Conservation (phyloP, 1,284 basidiomycete genomes). For the Phaffia rhodozyma region DNA sequence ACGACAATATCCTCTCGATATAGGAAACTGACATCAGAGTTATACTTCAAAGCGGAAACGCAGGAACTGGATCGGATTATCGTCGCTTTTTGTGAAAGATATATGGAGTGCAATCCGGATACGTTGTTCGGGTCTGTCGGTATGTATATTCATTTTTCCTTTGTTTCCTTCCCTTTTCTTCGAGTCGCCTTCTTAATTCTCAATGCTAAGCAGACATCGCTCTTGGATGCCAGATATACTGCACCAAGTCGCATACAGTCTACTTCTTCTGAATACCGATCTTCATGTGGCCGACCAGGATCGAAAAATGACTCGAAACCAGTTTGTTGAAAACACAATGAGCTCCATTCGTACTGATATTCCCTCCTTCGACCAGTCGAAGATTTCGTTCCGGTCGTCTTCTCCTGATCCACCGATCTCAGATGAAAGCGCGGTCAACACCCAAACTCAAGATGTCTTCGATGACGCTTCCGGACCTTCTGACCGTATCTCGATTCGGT, state of each 20-base stretch:
- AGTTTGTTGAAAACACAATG: constrained; percentile 89
- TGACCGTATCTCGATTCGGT: neutral
- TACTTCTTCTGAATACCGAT: constrained; percentile 92
- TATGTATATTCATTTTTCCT: constrained; percentile 36
- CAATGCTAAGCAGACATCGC: constrained; percentile 39
- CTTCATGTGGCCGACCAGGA: constrained; percentile 85
- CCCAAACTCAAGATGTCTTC: constrained; percentile 1
- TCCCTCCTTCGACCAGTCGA: neutral
- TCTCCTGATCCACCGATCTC: constrained; percentile 1
- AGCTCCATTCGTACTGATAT: constrained; percentile 54
- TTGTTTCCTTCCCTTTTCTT: constrained; percentile 16
- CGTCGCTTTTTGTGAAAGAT: constrained; percentile 75
- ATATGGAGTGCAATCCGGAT: constrained; percentile 77
- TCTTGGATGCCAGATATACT: constrained; percentile 43
- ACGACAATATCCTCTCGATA: neutral
- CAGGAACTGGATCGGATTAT: constrained; percentile 96
- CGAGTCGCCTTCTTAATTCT: neutral
- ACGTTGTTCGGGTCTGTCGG: constrained; percentile 69
- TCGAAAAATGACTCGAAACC: constrained; percentile 79
- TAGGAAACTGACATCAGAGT: constrained; percentile 75
- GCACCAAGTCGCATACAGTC: constrained; percentile 83
- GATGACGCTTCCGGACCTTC: neutral
- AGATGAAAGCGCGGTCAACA: neutral
- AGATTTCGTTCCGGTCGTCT: neutral
- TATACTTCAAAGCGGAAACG: constrained; percentile 89